Evolutionary conservation across 1,284 basidiomycete genomes (phyloP).

Genomic region (Neolentinus lepideus): DNA sequence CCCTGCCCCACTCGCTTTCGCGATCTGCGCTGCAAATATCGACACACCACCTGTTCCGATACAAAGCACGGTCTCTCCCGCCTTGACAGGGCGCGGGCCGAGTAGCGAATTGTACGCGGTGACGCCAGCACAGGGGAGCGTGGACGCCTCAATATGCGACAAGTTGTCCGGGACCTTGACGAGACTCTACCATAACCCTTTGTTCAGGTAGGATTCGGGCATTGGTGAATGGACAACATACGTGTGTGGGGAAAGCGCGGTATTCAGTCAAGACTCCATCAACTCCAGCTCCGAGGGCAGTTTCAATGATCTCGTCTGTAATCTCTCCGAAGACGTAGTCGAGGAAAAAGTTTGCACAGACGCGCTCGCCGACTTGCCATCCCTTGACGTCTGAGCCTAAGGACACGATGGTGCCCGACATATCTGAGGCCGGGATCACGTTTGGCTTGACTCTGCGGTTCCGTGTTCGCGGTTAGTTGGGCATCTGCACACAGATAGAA

Average conservation of each 20-base stretch:
- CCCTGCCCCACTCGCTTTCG: constrained; percentile 28
- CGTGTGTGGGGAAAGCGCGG: constrained; percentile 24
- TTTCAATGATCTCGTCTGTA: constrained; percentile 21
- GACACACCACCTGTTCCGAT: constrained; percentile 34
- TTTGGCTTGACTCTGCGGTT: constrained; percentile 17
- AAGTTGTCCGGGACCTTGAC: constrained; percentile 25
- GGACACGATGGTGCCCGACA: constrained; percentile 52
- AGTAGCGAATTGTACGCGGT: constrained; percentile 33
- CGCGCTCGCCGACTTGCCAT: constrained; percentile 33
- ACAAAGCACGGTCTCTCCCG: constrained; percentile 25
- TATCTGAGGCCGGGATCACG: constrained; percentile 51
- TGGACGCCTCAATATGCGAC: constrained; percentile 25
- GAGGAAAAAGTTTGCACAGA: constrained; percentile 17
- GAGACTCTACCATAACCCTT: constrained; percentile 7
- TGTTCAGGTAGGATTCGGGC: too few species aligned
- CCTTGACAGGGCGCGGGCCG: constrained; percentile 21
- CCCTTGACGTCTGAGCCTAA: constrained; percentile 43
- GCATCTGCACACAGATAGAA: neutral
- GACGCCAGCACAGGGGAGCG: constrained; percentile 24
- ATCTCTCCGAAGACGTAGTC: constrained; percentile 31
- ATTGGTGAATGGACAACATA: neutral
- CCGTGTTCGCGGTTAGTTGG: too few species aligned
- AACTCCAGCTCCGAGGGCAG: constrained; percentile 38
- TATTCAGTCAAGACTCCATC: constrained; percentile 55
- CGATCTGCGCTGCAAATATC: constrained; percentile 29